Evolutionary conservation across 352 stramenopile species (phyloP).

Genomic region (Plasmopara viticola): DNA sequence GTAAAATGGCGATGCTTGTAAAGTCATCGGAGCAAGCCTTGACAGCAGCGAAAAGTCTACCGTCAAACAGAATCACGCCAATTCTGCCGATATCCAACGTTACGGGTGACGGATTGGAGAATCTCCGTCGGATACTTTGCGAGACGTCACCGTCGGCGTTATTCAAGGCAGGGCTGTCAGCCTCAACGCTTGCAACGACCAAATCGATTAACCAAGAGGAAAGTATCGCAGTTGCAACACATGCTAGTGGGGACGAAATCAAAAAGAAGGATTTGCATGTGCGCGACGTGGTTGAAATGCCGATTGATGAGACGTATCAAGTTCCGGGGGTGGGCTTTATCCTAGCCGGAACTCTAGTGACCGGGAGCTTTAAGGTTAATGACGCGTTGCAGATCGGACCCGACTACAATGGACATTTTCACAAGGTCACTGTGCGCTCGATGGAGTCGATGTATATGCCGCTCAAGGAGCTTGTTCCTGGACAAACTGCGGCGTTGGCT

Average conservation of each 20-base stretch:
- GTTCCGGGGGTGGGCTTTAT: conserved; percentile 94
- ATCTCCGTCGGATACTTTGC: conserved; percentile 67
- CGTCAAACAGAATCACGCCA: conserved; percentile 90
- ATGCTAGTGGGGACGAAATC: conserved; percentile 3
- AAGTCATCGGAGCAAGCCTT: conserved; percentile 82
- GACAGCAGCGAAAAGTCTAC: conserved; percentile 84
- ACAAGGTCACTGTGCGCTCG: conserved; percentile 77
- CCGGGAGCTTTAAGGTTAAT: conserved; percentile 84
- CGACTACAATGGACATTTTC: conserved; percentile 85
- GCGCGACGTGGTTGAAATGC: conserved; percentile 71
- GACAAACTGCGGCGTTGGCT: conserved; percentile 81
- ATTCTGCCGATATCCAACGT: conserved; percentile 98
- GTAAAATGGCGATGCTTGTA: conserved; percentile 92
- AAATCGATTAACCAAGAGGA: conserved; percentile 55
- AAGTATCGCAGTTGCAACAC: conserved; percentile 16
- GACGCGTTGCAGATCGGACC: conserved; percentile 86
- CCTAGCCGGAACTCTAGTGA: conserved; percentile 91
- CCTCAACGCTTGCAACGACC: conserved; percentile 47
- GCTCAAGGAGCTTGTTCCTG: conserved; percentile 80
- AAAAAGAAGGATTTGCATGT: conserved; percentile 16
- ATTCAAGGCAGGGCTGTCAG: conserved; percentile 66
- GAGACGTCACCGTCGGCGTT: conserved; percentile 59
- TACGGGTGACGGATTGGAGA: conserved; percentile 89
- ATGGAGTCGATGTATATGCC: conserved; percentile 90
- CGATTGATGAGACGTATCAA: conserved; percentile 85